These are phyloP conservation scores for Mycena polygramma DNA, from an alignment of 768 basidiomycete species.

Conservation along the genomic window DNA sequence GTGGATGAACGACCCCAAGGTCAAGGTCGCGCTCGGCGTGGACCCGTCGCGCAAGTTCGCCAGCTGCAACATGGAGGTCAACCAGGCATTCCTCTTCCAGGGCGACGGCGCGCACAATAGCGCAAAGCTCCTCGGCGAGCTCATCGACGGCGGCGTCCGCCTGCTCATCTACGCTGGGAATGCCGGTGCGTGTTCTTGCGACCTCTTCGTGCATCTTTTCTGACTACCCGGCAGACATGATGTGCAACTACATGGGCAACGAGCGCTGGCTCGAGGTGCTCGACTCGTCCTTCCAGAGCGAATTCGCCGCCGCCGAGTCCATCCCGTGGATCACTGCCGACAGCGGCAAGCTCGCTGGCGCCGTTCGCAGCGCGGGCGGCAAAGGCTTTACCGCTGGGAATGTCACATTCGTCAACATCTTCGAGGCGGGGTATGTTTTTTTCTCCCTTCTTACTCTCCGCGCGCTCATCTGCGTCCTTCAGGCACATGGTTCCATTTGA, in stretches of 20 bases:
- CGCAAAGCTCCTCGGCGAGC: constrained; percentile 80
- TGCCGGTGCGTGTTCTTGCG: constrained; percentile 64
- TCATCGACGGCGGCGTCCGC: constrained; percentile 86
- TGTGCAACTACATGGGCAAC: constrained; percentile 92
- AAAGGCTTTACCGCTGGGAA: constrained; percentile 80
- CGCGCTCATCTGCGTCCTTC: constrained; percentile 21
- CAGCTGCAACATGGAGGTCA: constrained; percentile 85
- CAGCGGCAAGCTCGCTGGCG: constrained; percentile 71
- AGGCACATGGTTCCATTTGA: constrained; percentile 94
- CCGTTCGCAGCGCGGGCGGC: constrained; percentile 78
- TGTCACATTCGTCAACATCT: constrained; percentile 82
- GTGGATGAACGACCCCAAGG: constrained; percentile 84
- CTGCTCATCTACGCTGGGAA: constrained; percentile 93
- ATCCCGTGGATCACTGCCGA: constrained; percentile 69
- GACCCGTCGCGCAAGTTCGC: constrained; percentile 69
- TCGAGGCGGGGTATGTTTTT: constrained; percentile 79
- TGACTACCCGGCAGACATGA: constrained; percentile 68
- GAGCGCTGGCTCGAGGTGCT: constrained; percentile 80
- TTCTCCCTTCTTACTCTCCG: constrained; percentile 20
- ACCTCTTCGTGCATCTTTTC: constrained; percentile 15
- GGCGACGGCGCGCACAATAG: constrained; percentile 92
- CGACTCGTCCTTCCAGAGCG: constrained; percentile 69
- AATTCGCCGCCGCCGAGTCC: constrained; percentile 65
- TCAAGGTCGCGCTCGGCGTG: constrained; percentile 87
- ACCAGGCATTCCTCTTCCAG: constrained; percentile 82